Conservation (phyloP, 164 flowering plant genomes). For the Vitis vinifera region DNA sequence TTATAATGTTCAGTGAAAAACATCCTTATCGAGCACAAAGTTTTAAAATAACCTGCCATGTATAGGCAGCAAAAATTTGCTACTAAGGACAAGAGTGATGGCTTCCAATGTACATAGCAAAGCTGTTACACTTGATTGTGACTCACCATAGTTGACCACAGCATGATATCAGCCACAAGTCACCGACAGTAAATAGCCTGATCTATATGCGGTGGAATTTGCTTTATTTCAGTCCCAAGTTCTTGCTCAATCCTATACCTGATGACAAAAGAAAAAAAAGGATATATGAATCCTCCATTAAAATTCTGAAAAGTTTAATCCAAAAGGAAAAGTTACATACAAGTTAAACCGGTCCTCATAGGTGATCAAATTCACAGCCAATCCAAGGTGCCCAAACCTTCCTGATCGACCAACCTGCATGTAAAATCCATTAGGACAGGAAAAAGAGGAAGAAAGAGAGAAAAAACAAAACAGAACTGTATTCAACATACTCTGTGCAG, state of each 20-base stretch:
- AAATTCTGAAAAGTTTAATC: background rate
- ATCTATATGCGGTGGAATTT: constrained; percentile 97
- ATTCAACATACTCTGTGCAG: constrained; percentile 78
- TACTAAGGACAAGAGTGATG: background rate
- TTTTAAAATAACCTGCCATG: background rate
- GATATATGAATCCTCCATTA: background rate
- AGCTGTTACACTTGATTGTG: background rate
- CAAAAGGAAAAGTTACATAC: constrained; percentile 36
- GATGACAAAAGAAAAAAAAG: constrained; percentile 13
- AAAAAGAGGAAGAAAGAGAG: background rate
- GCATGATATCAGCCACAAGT: constrained; percentile 23
- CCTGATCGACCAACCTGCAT: constrained; percentile 98
- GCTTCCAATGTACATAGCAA: no score
- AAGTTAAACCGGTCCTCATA: constrained; percentile 98
- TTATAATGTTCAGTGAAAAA: background rate
- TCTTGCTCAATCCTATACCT: constrained; percentile 99
- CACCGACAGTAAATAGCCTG: constrained; percentile 87
- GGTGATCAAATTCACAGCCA: constrained; percentile 95
- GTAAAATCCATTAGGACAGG: background rate
- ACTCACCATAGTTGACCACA: constrained; percentile 34
- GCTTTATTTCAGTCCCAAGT: constrained; percentile 98
- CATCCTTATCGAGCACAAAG: background rate
- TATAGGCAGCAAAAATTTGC: background rate
- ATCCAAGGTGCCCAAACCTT: constrained; percentile 98
- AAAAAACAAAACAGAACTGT: background rate